phyloP scores from a whole-genome alignment of 306 rosid species.

The Adenanthera pavonina region DNA sequence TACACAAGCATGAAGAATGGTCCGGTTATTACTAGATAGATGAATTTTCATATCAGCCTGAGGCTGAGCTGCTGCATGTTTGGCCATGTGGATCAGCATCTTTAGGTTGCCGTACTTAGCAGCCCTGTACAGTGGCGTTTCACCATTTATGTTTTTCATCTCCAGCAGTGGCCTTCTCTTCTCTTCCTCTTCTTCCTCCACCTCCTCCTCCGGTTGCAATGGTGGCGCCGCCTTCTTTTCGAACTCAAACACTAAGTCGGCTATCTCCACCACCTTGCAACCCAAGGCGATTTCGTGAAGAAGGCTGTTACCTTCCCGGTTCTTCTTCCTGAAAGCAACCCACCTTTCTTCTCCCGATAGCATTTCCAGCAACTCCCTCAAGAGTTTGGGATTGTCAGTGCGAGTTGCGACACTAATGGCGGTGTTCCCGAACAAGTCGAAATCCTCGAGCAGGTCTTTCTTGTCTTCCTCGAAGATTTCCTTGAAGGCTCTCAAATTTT shows the following conservation, averaged over 20 bases:
- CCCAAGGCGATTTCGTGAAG: background rate
- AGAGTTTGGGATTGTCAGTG: background rate
- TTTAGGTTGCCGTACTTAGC: constrained; percentile 18
- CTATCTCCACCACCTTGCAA: too few species aligned
- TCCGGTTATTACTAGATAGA: background rate
- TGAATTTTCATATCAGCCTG: background rate
- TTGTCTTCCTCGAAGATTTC: background rate
- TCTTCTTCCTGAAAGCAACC: background rate
- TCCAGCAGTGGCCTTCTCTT: background rate
- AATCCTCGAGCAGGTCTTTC: background rate
- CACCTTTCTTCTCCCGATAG: background rate
- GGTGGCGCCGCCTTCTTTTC: background rate
- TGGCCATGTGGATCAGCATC: background rate
- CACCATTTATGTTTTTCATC: background rate
- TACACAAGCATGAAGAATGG: background rate
- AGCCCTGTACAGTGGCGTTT: constrained; percentile 36
- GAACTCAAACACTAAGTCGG: background rate
- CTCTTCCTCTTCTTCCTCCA: background rate
- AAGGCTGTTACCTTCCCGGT: background rate
- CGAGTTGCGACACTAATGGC: background rate
- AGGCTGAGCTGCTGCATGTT: background rate
- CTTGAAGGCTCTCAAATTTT: background rate
- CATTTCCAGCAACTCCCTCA: background rate
- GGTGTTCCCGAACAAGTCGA: background rate
- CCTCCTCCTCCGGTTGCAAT: background rate